Evolutionary conservation across 2,329 filamentous ascomycete genomes (phyloP).

Genomic region (Cadophora luteo-olivacea): DNA sequence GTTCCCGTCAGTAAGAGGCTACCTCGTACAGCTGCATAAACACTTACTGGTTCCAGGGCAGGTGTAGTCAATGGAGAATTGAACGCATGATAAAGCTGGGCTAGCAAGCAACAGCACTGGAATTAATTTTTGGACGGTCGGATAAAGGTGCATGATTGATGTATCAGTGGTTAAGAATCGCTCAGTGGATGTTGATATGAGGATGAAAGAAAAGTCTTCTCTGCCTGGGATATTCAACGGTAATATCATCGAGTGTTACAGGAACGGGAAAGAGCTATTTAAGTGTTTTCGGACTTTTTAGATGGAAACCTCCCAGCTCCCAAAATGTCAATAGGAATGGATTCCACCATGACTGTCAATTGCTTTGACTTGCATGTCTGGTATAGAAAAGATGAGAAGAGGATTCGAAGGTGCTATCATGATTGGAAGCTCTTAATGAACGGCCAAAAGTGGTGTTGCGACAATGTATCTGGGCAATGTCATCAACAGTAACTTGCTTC

Average conservation of each 20-base stretch:
- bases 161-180: neutral
- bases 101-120: neutral
- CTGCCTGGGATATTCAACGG: neutral
- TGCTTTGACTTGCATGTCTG: too few relatives aligned
- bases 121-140: neutral
- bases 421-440: too few relatives aligned
- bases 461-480: too few relatives aligned
- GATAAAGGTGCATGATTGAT: conserved; percentile 1
- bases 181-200: neutral
- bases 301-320: neutral
- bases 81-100: conserved; percentile 2
- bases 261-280: neutral
- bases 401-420: too few relatives aligned
- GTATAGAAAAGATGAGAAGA: too few relatives aligned
- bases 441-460: too few relatives aligned
- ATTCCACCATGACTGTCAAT: neutral
- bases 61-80: conserved; percentile 7
- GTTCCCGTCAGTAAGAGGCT: neutral
- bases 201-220: neutral
- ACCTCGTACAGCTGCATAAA: neutral
- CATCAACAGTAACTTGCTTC: too few relatives aligned
- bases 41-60: conserved; percentile 4
- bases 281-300: neutral
- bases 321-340: neutral
- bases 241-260: neutral